Base-by-base conservation (phyloP, 768 basidiomycete genomes). In the Hypsizygus marmoreus region DNA sequence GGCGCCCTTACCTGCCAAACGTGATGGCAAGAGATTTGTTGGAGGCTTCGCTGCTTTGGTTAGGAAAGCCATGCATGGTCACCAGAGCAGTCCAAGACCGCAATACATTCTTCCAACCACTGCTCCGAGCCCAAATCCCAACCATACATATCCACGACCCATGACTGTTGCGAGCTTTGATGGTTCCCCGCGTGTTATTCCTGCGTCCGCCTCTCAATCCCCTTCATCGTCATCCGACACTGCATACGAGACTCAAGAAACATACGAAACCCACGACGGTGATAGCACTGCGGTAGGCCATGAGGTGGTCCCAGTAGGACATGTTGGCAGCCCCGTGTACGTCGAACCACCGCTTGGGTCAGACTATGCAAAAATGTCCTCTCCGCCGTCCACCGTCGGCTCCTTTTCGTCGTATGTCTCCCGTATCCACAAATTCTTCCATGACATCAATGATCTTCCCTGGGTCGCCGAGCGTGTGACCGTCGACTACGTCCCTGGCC, bases 321-420 rank as follows among this genome's bases (percentile, higher is more conserved):
- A 45, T 22, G 26, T 31, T 7, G 47, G 43, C 4, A 44, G 51
- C 19, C 68, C 69, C 7, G 59, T 65, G 16, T 58, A 50, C 19
- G 54, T 62, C 12, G 52, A 60, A 11, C 66, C 68, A 7, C 54
- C 51, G 26, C 67, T 45, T 6, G 57, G 62, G 13, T 53, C 57
- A 12, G 69, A 72, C 49, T 70, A 70, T 42, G 60, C 60, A 6
- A 67, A 63, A 50, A 70, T 70, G 67, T 53, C 56, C 6, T 53
- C 61, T 10, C 62, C 62, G 7, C 31, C 25, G 2, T 53, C 45
- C 7, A 57, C 59, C 13, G 61, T 62, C 19, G 49, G 52, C 48
- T 67, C 68, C 12, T 51, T 68, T 34, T 49, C 49, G 25, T 56
- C 63, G 19, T 63, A 62, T 48, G 29, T 66, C 42, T 51, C 56